Conservation (phyloP, 2,329 filamentous ascomycete species). For the Phoma herbarum region DNA sequence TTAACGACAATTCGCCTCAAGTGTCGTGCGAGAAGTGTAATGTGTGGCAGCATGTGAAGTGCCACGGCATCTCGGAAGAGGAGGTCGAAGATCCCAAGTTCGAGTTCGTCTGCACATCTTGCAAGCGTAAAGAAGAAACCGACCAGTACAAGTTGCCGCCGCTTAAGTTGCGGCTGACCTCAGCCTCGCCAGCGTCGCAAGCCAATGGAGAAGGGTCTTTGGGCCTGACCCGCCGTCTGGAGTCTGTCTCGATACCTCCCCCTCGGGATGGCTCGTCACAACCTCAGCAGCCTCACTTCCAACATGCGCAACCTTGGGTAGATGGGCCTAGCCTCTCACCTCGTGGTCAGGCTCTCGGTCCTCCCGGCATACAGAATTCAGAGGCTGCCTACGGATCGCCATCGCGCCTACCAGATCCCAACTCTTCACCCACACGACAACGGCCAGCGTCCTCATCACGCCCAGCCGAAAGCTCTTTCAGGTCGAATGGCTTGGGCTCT, state of each 20-base stretch:
- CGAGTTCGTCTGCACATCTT: slow-evolving; percentile 83
- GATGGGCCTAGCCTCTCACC: slow-evolving; percentile 57
- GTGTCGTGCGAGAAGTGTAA: slow-evolving; percentile 93
- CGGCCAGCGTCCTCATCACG: slow-evolving; percentile 37
- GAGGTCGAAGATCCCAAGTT: slow-evolving; percentile 82
- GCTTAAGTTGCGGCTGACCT: slow-evolving; percentile 66
- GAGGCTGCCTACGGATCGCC: slow-evolving; percentile 50
- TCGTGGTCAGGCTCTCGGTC: slow-evolving; percentile 55
- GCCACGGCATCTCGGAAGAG: slow-evolving; percentile 78
- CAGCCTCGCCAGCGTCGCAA: slow-evolving; percentile 55
- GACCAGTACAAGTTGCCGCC: slow-evolving; percentile 69
- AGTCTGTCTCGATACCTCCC: slow-evolving; percentile 35
- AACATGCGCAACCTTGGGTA: slow-evolving; percentile 44
- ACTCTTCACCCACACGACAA: slow-evolving; percentile 38
- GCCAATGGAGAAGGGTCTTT: slow-evolving; percentile 31
- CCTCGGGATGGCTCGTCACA: slow-evolving; percentile 24
- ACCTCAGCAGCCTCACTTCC: slow-evolving; percentile 30
- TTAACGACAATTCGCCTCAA: slow-evolving; percentile 91
- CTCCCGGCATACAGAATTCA: slow-evolving; percentile 52
- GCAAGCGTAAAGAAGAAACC: slow-evolving; percentile 71
- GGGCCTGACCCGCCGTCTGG: slow-evolving; percentile 22
- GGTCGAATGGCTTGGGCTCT: slow-evolving; percentile 38
- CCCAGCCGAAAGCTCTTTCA: slow-evolving; percentile 25
- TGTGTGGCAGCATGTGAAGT: slow-evolving; percentile 97
- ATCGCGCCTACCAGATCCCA: slow-evolving; percentile 37